These are phyloP conservation scores for Colletotrichum simmondsii DNA, from an alignment of 2,329 filamentous ascomycete species.

Conservation along the genomic window DNA sequence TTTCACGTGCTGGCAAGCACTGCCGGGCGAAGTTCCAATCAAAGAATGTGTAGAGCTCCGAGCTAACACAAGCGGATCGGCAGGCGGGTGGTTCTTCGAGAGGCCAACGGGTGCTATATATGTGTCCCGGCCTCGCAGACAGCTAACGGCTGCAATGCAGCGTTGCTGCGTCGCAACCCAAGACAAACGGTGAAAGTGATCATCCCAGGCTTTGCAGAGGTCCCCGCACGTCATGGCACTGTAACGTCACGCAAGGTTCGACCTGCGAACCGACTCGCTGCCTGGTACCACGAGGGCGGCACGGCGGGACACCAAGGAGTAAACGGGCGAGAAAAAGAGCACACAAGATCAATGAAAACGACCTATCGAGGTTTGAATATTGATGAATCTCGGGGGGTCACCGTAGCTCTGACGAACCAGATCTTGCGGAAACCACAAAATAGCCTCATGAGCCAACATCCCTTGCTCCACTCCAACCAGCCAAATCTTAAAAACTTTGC, in stretches of 20 bases:
- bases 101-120: slow-evolving; percentile 17
- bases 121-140: neutral
- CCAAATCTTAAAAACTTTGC: neutral
- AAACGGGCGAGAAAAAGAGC: neutral
- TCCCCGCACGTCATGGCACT: slow-evolving; percentile 31
- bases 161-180: slow-evolving; percentile 5
- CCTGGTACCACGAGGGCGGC: neutral
- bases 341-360: neutral
- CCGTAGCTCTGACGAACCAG: neutral
- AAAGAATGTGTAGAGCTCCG: neutral
- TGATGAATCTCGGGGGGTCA: neutral
- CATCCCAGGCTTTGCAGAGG: neutral
- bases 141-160: neutral
- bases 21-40: neutral
- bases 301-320: neutral
- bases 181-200: slow-evolving; percentile 22
- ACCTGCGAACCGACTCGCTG: slow-evolving; percentile 3
- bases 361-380: neutral
- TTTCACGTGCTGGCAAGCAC: neutral
- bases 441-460: slow-evolving; percentile 14
- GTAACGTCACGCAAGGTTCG: slow-evolving; percentile 32
- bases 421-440: slow-evolving; percentile 6
- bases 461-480: neutral
- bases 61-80: neutral
- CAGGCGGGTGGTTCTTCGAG: neutral